A percentile compares a stretch with the other conserved stretches of the same genome.
These are phyloP conservation scores for Whalleya microplaca DNA, from an alignment of 2,329 filamentous ascomycete species.

Conservation along the genomic window DNA sequence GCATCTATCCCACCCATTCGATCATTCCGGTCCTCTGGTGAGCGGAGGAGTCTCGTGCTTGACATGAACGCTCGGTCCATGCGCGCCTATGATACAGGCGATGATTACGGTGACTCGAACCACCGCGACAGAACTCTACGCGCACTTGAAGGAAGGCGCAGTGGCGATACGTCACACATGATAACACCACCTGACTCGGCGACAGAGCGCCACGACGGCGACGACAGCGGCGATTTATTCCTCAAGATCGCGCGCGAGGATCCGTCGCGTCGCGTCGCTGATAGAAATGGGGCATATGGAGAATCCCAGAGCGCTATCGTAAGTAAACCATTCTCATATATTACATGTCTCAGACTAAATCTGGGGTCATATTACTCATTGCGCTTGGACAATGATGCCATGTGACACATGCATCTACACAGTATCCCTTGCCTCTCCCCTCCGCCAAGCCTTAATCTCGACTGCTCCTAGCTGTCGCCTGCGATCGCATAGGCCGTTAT, in stretches of 20 bases:
- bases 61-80: constrained; percentile 54
- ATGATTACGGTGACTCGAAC: constrained; percentile 47
- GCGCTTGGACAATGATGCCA: neutral
- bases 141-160: constrained; percentile 52
- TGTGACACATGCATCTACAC: neutral
- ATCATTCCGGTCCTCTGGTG: constrained; percentile 59
- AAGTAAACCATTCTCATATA: constrained; percentile 40
- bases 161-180: constrained; percentile 41
- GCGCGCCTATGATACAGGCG: constrained; percentile 48
- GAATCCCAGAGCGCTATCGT: constrained; percentile 50
- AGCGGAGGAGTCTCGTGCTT: constrained; percentile 56
- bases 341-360: constrained; percentile 12
- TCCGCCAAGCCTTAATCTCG: neutral
- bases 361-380: constrained; percentile 1
- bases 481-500: neutral
- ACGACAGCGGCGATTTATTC: constrained; percentile 63
- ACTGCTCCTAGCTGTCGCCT: neutral
- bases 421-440: neutral
- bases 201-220: constrained; percentile 44
- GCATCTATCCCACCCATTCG: constrained; percentile 56
- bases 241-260: constrained; percentile 62
- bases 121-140: constrained; percentile 55
- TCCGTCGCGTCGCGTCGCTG: constrained; percentile 41
- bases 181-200: constrained; percentile 48
- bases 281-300: constrained; percentile 38